Base-by-base conservation (phyloP, 1,284 basidiomycete species). In the Pseudozyma hubeiensis region DNA sequence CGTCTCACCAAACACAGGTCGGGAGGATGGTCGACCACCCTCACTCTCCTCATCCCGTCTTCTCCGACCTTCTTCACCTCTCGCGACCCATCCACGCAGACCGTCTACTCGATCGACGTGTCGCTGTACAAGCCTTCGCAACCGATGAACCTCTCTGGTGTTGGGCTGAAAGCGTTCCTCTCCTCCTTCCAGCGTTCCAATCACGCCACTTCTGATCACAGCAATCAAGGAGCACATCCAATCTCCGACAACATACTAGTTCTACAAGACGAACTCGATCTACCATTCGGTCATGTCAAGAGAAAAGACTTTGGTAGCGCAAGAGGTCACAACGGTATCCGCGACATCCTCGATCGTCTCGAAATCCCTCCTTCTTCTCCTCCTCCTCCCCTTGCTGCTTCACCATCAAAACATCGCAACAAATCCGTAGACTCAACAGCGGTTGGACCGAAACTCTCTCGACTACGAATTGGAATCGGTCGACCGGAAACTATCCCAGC, bases 261-360 rank as follows among this genome's bases (percentile, higher is more conserved):
- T 3, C 55, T 74, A 4, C 71, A 74, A 31, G 71, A 74, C 48
- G 71, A 74, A 29, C 65, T 74, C 1, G 65, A 68, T 17, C 48
- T 62, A 3, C 19, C n/a, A 3, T 74, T 74, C 33, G 58, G 58
- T 0, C 5, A 13, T 19, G 62, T 69, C 6, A 62, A 62, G 14
- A 13, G 41, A 3, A 61, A 57, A 34, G 29, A 52, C 29, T 14
- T 2, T 8, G 71, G 71, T 17, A 55, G 51, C 31, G 71, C 71
- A 0, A 30, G 62, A 7, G 71, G 71, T 13, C 71, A 74, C 35
- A 74, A 74, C 17, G 71, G 71, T 5, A 24, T 74, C 0, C 49
- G 64, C 1, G 62, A 64, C 17, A 68, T 68, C 24, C 17, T 74
- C 16, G 8, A 35, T 1, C 53, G 57, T 1, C 55, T 74, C 5